Evolutionary conservation across 768 basidiomycete genomes (phyloP).

Genomic region (Suillus clintonianus): DNA sequence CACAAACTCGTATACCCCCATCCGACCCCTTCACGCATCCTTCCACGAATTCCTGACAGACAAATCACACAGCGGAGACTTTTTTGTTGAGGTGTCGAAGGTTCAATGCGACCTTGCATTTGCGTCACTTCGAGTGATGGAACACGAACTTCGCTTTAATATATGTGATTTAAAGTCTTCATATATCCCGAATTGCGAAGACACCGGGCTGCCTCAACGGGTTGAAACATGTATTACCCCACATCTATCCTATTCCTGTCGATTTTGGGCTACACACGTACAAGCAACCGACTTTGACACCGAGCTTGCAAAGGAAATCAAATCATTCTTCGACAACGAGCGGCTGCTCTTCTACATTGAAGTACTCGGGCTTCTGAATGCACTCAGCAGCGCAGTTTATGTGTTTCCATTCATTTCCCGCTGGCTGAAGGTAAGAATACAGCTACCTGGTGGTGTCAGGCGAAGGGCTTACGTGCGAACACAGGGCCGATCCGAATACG

Average conservation of each 20-base stretch:
- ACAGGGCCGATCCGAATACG: background rate
- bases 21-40: slow-evolving; percentile 26
- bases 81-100: slow-evolving; percentile 8
- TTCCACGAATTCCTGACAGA: slow-evolving; percentile 27
- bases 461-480: background rate
- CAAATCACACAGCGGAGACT: slow-evolving; percentile 10
- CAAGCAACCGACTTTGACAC: background rate
- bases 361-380: background rate
- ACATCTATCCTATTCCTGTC: slow-evolving; percentile 13
- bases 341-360: slow-evolving; percentile 12
- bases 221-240: background rate
- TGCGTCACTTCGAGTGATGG: slow-evolving; percentile 28
- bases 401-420: background rate
- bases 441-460: background rate
- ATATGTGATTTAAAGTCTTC: slow-evolving; percentile 35
- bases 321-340: slow-evolving; percentile 5
- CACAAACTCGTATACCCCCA: background rate
- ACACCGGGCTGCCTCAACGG: slow-evolving; percentile 4
- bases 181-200: slow-evolving; percentile 27
- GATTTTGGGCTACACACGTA: slow-evolving; percentile 13
- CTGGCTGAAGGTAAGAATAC: background rate
- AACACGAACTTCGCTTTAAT: slow-evolving; percentile 33
- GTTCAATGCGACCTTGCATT: background rate
- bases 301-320: background rate
- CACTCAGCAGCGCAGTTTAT: background rate